A percentile compares a stretch with the other conserved stretches of the same genome.
Evolutionary conservation across 805 yeast species (phyloP).

Genomic region (Kluyveromyces nonfermentans): DNA sequence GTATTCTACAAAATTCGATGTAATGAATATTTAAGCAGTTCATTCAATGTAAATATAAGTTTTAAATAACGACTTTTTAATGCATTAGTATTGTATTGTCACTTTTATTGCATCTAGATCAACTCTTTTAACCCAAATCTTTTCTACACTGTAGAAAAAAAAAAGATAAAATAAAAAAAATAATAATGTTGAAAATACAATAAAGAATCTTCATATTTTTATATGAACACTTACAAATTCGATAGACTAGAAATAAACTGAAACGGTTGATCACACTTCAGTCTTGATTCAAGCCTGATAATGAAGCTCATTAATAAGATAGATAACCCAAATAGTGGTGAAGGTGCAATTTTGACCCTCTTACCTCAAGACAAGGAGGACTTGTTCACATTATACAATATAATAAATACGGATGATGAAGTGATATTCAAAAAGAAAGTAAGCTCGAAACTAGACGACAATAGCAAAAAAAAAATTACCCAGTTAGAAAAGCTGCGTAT

Average conservation of each 20-base stretch:
- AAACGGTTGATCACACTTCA: no score
- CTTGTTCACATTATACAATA: conserved; percentile 77
- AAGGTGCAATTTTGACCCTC: conserved; percentile 37
- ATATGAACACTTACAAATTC: no score
- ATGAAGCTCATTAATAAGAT: conserved; percentile 16
- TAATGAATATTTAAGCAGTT: not conserved
- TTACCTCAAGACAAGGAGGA: conserved; percentile 87
- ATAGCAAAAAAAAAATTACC: conserved; percentile 52
- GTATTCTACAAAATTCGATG: no score
- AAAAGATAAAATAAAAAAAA: no score
- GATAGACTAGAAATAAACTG: no score
- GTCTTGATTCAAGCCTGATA: no score
- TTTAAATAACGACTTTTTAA: no score
- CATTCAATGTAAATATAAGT: not conserved
- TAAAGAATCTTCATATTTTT: no score
- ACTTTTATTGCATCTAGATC: no score
- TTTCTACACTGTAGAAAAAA: no score
- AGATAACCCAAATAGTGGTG: conserved; percentile 11
- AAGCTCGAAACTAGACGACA: conserved; percentile 61
- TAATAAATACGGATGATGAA: conserved; percentile 68
- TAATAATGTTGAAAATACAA: no score
- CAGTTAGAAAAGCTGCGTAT: conserved; percentile 55
- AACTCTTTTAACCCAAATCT: no score
- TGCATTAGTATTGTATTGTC: not conserved
- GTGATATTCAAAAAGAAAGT: conserved; percentile 54